These are phyloP conservation scores for Russula sp. DNA, from an alignment of 768 basidiomycete species.

Conservation along the genomic window DNA sequence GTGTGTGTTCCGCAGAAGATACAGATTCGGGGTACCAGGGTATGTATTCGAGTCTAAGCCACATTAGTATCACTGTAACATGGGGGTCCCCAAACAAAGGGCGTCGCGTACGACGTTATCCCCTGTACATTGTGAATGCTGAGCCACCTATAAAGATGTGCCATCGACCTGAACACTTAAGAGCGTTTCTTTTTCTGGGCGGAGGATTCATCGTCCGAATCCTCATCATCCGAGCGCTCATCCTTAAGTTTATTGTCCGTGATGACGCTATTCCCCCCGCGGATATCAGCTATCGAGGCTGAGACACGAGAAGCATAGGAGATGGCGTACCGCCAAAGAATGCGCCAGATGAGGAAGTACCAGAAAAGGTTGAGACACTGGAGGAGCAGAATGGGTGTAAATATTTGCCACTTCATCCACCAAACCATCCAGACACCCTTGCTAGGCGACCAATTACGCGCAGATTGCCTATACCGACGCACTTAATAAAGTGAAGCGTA, in stretches of 20 bases:
- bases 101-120: background rate
- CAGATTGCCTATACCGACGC: conserved; percentile 38
- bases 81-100: background rate
- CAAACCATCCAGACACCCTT: conserved; percentile 61
- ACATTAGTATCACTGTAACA: background rate
- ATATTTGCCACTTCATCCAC: conserved; percentile 85
- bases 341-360: conserved; percentile 81
- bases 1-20: background rate
- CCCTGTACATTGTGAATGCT: background rate
- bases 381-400: conserved; percentile 64
- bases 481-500: background rate
- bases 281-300: conserved; percentile 2
- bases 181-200: conserved; percentile 3
- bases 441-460: conserved; percentile 51
- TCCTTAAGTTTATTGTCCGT: conserved; percentile 47
- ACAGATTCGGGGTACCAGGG: background rate
- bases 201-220: conserved; percentile 19
- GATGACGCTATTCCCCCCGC: conserved; percentile 42
- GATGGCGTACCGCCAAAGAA: conserved; percentile 57
- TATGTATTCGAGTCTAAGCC: background rate
- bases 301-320: background rate
- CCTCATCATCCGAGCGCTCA: conserved; percentile 78
- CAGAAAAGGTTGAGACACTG: conserved; percentile 89
- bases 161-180: conserved; percentile 34
- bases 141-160: conserved; percentile 26